Conservation (phyloP, 495 filamentous ascomycete genomes). For the Aspergillus indologenus region DNA sequence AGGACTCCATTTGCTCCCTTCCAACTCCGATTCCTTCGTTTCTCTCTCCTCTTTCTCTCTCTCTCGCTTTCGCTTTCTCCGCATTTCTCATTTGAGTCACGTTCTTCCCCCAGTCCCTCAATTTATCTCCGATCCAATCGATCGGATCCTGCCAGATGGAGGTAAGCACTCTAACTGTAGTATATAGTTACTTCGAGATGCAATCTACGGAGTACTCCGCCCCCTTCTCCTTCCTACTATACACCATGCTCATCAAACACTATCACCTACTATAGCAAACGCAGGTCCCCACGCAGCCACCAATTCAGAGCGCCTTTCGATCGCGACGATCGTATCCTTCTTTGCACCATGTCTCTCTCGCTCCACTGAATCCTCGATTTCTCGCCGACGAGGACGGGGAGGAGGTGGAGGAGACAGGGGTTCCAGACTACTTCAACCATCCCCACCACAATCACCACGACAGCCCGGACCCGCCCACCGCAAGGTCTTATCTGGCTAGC, state of each 20-base stretch:
- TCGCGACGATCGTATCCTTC: slow-evolving; percentile 48
- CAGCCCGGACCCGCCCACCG: slow-evolving; percentile 17
- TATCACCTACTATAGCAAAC: background rate
- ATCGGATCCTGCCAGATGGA: background rate
- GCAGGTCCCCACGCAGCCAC: slow-evolving; percentile 16
- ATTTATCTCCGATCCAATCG: background rate
- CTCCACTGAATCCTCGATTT: slow-evolving; percentile 64
- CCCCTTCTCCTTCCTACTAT: too few species aligned
- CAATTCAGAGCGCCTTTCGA: slow-evolving; percentile 29
- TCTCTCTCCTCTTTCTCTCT: slow-evolving; percentile 3
- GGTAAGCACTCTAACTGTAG: background rate
- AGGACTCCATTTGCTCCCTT: background rate
- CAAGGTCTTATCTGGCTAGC: slow-evolving; percentile 42
- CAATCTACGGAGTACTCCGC: too few species aligned
- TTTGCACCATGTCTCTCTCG: slow-evolving; percentile 52
- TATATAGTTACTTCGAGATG: too few species aligned
- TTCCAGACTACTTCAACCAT: too few species aligned
- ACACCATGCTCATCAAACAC: slow-evolving; percentile 14
- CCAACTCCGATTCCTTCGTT: slow-evolving; percentile 1
- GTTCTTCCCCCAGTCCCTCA: background rate
- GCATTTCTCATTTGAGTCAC: background rate
- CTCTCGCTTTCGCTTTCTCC: background rate
- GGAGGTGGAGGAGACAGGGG: slow-evolving; percentile 32
- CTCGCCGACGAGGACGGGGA: slow-evolving; percentile 41
- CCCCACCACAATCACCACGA: slow-evolving; percentile 10